Evolutionary conservation across 139 green algal species (phyloP).

Genomic region (Haematococcus lacustris): DNA sequence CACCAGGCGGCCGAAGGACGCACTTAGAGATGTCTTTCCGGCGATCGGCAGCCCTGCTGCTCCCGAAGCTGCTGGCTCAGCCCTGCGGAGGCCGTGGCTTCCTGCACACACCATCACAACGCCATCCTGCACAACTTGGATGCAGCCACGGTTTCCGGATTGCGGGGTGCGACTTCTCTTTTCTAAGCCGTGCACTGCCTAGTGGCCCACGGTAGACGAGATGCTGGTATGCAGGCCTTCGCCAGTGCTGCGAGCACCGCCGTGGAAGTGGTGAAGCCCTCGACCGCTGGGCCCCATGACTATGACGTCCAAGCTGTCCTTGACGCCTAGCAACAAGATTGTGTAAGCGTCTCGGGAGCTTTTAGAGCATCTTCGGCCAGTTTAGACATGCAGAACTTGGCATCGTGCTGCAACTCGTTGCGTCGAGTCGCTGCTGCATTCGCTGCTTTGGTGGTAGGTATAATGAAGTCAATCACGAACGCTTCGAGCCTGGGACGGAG

Average conservation of each 20-base stretch:
- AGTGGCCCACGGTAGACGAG: too few species aligned
- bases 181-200: not conserved
- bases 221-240: not conserved
- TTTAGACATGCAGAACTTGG: not conserved
- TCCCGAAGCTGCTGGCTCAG: not conserved
- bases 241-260: not conserved
- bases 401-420: not conserved
- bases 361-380: too few species aligned
- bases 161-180: not conserved
- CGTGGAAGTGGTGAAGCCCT: constrained; percentile 9
- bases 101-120: not conserved
- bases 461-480: constrained; percentile 17
- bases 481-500: constrained; percentile 72
- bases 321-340: constrained; percentile 40
- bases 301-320: constrained; percentile 24
- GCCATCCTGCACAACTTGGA: not conserved
- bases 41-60: not conserved
- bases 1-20: not conserved
- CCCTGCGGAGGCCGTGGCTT: not conserved
- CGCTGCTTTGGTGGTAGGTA: constrained; percentile 12
- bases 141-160: not conserved
- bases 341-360: constrained; percentile 22
- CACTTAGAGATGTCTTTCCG: not conserved
- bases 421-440: not conserved
- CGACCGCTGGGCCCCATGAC: constrained; percentile 16